A percentile compares a stretch with the other conserved stretches of the same genome.
Evolutionary conservation across 83 land plant genomes (phyloP).

Genomic region (Picea mariana): DNA sequence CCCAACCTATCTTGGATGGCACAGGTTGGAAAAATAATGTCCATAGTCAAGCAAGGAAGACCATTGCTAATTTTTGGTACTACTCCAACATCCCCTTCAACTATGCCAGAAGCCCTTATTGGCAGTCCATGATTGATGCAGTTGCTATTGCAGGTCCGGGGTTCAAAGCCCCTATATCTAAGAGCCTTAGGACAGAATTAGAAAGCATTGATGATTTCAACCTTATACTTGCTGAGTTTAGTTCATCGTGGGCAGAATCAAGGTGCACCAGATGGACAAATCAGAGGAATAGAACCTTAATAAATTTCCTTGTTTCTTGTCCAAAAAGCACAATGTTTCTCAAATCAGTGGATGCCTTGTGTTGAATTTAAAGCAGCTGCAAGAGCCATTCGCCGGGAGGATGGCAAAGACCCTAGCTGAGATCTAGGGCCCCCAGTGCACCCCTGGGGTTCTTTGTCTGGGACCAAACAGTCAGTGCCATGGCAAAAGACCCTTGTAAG

Average conservation of each 20-base stretch:
- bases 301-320: conserved; percentile 34
- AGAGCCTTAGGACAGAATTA: background rate
- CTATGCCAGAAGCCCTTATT: background rate
- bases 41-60: background rate
- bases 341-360: conserved; percentile 34
- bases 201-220: background rate
- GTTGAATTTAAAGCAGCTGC: no score
- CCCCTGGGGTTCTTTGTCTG: no score
- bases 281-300: conserved; percentile 17
- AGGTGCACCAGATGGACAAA: conserved; percentile 40
- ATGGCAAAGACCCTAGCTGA: no score
- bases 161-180: background rate
- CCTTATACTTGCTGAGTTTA: background rate
- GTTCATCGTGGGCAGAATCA: conserved; percentile 29
- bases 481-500: no score
- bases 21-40: no score
- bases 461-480: no score
- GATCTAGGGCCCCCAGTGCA: no score
- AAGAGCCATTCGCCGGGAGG: no score
- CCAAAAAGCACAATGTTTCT: conserved; percentile 54
- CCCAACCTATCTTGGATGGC: no score
- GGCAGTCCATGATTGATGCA: background rate
- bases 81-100: background rate
- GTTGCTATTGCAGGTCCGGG: background rate
- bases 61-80: background rate